Conservation (phyloP, 2,329 filamentous ascomycete species). For the Arthrobotrys musiformis region DNA sequence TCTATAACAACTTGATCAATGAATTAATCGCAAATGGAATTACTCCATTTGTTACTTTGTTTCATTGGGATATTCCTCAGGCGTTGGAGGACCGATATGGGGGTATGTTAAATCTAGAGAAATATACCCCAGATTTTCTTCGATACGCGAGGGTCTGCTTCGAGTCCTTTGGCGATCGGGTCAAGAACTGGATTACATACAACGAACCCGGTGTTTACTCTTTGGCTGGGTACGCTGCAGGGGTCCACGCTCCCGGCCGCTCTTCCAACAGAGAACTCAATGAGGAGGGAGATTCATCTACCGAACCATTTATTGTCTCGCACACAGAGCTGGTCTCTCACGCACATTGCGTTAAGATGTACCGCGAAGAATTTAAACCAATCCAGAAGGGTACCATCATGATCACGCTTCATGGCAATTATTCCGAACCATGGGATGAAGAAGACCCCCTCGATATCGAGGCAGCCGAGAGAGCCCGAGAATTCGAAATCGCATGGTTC, state of each 20-base stretch:
- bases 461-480: slow-evolving; percentile 63
- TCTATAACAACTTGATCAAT: slow-evolving; percentile 72
- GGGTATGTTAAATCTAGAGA: slow-evolving; percentile 71
- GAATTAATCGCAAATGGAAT: slow-evolving; percentile 70
- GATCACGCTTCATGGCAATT: slow-evolving; percentile 65
- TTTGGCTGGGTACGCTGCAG: slow-evolving; percentile 62
- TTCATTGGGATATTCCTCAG: slow-evolving; percentile 74
- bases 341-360: slow-evolving; percentile 62
- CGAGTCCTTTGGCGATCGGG: slow-evolving; percentile 69
- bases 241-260: slow-evolving; percentile 61
- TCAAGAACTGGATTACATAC: slow-evolving; percentile 70
- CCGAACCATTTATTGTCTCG: slow-evolving; percentile 63
- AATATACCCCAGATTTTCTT: slow-evolving; percentile 71
- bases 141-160: slow-evolving; percentile 71
- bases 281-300: slow-evolving; percentile 61
- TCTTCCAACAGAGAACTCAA: slow-evolving; percentile 61
- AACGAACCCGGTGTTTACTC: slow-evolving; percentile 62
- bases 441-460: slow-evolving; percentile 62
- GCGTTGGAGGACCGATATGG: slow-evolving; percentile 71
- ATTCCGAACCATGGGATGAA: slow-evolving; percentile 64
- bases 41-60: slow-evolving; percentile 71
- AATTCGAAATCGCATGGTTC: slow-evolving; percentile 65
- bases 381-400: slow-evolving; percentile 63
- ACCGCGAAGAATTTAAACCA: slow-evolving; percentile 63
- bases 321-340: slow-evolving; percentile 64